phyloP scores from a whole-genome alignment of 441 rosid genomes.

The Aquilaria agallochum region DNA sequence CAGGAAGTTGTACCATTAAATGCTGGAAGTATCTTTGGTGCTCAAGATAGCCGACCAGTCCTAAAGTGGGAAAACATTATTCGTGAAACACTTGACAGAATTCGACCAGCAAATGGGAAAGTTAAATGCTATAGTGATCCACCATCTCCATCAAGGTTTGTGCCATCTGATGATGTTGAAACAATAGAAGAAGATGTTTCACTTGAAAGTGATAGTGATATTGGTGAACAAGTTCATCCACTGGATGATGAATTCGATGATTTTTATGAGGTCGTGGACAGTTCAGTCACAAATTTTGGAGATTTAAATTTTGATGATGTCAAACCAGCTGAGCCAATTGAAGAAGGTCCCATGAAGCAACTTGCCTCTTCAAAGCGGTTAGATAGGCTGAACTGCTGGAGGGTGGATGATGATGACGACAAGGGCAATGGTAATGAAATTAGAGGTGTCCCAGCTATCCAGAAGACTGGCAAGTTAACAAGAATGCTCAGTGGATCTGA shows the following conservation, averaged over 20 bases:
- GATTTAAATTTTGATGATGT: constrained; percentile 20
- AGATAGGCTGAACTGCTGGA: constrained; percentile 57
- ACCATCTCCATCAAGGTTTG: constrained; percentile 84
- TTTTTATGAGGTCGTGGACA: constrained; percentile 24
- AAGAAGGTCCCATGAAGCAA: constrained; percentile 45
- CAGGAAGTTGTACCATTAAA: constrained; percentile 96
- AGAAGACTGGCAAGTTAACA: constrained; percentile 35
- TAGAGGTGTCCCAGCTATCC: constrained; percentile 17
- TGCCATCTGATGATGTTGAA: constrained; percentile 63
- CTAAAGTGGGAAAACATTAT: constrained; percentile 80
- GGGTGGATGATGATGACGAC: constrained; percentile 25
- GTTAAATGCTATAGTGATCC: constrained; percentile 90
- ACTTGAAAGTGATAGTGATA: constrained; percentile 71
- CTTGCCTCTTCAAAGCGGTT: constrained; percentile 57
- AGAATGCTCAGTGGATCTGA: constrained; percentile 73
- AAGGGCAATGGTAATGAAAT: constrained; percentile 8
- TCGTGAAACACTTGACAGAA: constrained; percentile 62
- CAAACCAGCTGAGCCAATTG: constrained; percentile 25
- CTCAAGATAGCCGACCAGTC: constrained; percentile 83
- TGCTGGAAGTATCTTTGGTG: constrained; percentile 92
- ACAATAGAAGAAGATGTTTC: constrained; percentile 66
- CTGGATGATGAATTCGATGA: constrained; percentile 46
- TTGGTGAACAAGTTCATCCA: constrained; percentile 82
- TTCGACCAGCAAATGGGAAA: constrained; percentile 37
- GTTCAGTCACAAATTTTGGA: constrained; percentile 17